These are phyloP conservation scores for Saccharomycopsis hybrid DNA, from an alignment of 1,139 yeast species.

Conservation along the genomic window DNA sequence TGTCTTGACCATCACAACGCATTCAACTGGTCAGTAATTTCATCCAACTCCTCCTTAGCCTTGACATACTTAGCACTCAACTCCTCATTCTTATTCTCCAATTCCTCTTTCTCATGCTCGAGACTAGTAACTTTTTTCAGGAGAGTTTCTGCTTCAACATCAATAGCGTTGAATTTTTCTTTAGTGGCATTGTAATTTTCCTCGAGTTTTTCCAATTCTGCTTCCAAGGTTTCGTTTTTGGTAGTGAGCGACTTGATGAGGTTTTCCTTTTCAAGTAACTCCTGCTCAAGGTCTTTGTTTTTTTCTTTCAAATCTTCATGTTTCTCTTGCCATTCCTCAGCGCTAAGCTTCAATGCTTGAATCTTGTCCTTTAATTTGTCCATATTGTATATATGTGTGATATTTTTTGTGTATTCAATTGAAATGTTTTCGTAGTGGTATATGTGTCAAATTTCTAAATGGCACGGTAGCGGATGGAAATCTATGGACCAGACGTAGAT, in stretches of 20 bases:
- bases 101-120: constrained; percentile 30
- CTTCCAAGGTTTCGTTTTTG: constrained; percentile 20
- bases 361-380: constrained; percentile 50
- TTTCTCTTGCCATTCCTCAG: constrained; percentile 96
- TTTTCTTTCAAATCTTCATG: constrained; percentile 80
- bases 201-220: constrained; percentile 23
- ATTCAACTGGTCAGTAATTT: constrained; percentile 21
- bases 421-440: no score
- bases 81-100: constrained; percentile 22
- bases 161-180: constrained; percentile 16
- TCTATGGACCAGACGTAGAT: no score
- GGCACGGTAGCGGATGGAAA: no score
- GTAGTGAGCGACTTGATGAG: constrained; percentile 80
- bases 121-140: constrained; percentile 23
- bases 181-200: constrained; percentile 29
- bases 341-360: constrained; percentile 84
- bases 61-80: constrained; percentile 35
- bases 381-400: constrained; percentile 31
- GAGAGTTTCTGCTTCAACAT: constrained; percentile 20
- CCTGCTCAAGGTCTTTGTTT: constrained; percentile 89
- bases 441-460: no score
- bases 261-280: constrained; percentile 85
- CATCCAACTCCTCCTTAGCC: constrained; percentile 72
- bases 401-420: no score
- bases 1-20: no score